Evolutionary conservation across 176 grass and related monocot genomes (phyloP), one percentile per base, ranked within the genome.

Genomic region (Oryza glumipatula): DNA sequence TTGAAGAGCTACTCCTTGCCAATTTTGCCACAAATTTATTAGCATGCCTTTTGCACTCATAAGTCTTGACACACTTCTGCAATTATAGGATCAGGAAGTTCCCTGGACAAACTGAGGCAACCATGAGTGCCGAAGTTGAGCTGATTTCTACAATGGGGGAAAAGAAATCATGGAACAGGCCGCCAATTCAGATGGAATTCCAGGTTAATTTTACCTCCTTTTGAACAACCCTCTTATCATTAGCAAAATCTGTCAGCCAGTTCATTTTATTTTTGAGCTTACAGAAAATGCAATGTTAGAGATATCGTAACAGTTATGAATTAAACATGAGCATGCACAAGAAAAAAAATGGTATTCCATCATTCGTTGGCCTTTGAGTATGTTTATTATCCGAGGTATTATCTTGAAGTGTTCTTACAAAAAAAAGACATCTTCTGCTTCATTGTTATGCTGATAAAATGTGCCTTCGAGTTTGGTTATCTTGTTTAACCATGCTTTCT

Each of bases 141-240:
- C 84, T 99, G 79, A 99, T 99, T 36, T 99, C 97, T 73, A 99
- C 97, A 45, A 99, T 99, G 97, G 94, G 88, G 26, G 97, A 99
- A 79, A 99, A 99, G 91, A 99, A 99, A 85, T 87, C 92, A 19
- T 93, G 88, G 80, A 99, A 94, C 32, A 93, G 92, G 33, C 94
- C 97, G 74, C 97, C 97, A 9, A 99, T 99, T 86, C 94, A 99
- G 76, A 99, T 99, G 97, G 97, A 99, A 88, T 99, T 99, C 72
- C 97, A 96, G 97, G 97, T 99, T 84, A 36, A 67, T 26, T 74
- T 65, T 21, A 83, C 17, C 49, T 76, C 21, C 16, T 68, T 23
- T 28, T 58, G 60, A 77, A 81, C 23, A 69, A 16, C 14, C n/a
- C 3, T 68, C 36, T 58, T 39, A 48, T 81, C 41, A 5, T 54